Evolutionary conservation across 176 grass and related monocot genomes (phyloP).

Genomic region (Ensete ventricosum): DNA sequence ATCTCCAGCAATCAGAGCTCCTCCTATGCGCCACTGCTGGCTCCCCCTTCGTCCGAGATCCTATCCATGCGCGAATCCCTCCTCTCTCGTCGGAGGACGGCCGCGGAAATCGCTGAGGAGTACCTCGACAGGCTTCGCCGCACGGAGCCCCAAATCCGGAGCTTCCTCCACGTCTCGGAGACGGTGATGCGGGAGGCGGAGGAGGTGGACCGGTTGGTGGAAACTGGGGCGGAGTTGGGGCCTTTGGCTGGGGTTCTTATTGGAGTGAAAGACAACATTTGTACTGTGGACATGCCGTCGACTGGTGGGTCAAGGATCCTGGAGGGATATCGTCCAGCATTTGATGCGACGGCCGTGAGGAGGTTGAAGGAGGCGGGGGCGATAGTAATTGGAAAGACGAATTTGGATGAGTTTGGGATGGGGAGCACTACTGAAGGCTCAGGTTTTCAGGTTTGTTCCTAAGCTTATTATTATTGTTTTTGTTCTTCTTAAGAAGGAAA

Average conservation of each 20-base stretch:
- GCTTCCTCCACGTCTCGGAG: slow-evolving; percentile 81
- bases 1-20: slow-evolving; percentile 25
- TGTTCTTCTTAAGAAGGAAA: background rate
- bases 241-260: slow-evolving; percentile 70
- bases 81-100: slow-evolving; percentile 53
- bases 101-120: slow-evolving; percentile 51
- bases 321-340: slow-evolving; percentile 73
- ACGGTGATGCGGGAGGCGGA: slow-evolving; percentile 53
- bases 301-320: slow-evolving; percentile 83
- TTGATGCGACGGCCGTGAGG: slow-evolving; percentile 74
- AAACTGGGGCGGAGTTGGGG: slow-evolving; percentile 43
- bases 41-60: slow-evolving; percentile 18
- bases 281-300: slow-evolving; percentile 76
- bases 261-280: slow-evolving; percentile 87
- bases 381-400: slow-evolving; percentile 79
- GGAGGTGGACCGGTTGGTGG: slow-evolving; percentile 56
- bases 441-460: slow-evolving; percentile 52
- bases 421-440: slow-evolving; percentile 94
- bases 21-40: background rate
- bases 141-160: slow-evolving; percentile 62
- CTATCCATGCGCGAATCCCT: slow-evolving; percentile 66
- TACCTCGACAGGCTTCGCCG: slow-evolving; percentile 77
- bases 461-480: background rate
- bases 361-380: slow-evolving; percentile 66
- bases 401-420: slow-evolving; percentile 94